These are phyloP conservation scores for Colletotrichum salicis DNA, from an alignment of 2,329 filamentous ascomycete species.

Conservation along the genomic window DNA sequence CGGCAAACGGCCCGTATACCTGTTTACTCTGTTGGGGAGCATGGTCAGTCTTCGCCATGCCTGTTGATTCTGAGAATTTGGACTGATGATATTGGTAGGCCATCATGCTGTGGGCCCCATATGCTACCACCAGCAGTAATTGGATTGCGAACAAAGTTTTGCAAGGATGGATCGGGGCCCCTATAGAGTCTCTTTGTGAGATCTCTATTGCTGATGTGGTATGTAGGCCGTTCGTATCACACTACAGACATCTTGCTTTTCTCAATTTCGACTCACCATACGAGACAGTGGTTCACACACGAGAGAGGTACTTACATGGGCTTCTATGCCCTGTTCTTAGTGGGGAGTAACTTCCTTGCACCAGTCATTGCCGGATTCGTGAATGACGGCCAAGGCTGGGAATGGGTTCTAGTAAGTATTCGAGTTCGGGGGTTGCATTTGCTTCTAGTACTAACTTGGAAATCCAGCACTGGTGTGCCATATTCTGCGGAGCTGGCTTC, in stretches of 20 bases:
- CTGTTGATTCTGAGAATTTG: too few relatives aligned
- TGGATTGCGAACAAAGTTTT: slow-evolving; percentile 56
- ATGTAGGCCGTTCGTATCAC: not conserved
- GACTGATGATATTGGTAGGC: slow-evolving; percentile 10
- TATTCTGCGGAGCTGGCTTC: slow-evolving; percentile 49
- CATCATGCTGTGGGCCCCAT: slow-evolving; percentile 43
- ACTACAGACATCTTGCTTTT: fast-evolving
- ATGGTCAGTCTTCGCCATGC: slow-evolving; percentile 37
- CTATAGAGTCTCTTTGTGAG: slow-evolving; percentile 59
- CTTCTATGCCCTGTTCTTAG: slow-evolving; percentile 52
- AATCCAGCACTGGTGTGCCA: slow-evolving; percentile 49
- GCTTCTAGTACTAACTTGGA: not conserved
- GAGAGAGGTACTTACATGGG: slow-evolving; percentile 56
- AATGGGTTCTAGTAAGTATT: slow-evolving; percentile 50
- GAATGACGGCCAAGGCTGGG: slow-evolving; percentile 52
- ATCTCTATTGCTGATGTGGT: slow-evolving; percentile 55
- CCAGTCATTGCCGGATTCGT: slow-evolving; percentile 58
- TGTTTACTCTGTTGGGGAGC: slow-evolving; percentile 48
- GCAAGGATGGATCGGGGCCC: slow-evolving; percentile 55
- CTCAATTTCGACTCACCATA: not conserved
- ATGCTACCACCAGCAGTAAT: slow-evolving; percentile 37
- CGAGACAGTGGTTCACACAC: slow-evolving; percentile 48
- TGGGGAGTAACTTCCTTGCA: slow-evolving; percentile 55
- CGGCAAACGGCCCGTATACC: slow-evolving; percentile 53
- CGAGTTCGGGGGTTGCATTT: too few relatives aligned